Conservation (phyloP, 139 green algal genomes). For the Chlorella sp. region DNA sequence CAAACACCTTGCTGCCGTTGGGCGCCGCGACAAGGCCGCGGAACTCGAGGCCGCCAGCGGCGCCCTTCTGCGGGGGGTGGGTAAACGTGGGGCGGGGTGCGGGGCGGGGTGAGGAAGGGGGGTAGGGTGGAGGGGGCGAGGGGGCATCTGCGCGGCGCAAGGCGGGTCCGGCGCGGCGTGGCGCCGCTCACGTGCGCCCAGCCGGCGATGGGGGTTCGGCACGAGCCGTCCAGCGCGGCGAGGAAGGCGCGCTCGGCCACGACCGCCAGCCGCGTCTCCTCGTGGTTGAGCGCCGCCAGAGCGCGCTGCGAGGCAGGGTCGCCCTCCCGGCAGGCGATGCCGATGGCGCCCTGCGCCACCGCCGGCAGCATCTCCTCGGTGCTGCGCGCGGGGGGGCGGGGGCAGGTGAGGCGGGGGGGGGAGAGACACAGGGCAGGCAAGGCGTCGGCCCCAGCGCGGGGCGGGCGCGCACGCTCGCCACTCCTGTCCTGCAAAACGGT, state of each 20-base stretch:
- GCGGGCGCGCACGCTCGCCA: too few species aligned
- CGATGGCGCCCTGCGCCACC: constrained; percentile 96
- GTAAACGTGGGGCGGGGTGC: background rate
- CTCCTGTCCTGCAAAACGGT: too few species aligned
- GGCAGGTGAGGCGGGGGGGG: too few species aligned
- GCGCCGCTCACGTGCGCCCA: constrained; percentile 40
- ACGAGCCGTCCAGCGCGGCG: constrained; percentile 94
- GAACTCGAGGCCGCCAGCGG: constrained; percentile 81
- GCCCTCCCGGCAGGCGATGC: constrained; percentile 93
- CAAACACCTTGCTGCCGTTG: constrained; percentile 85
- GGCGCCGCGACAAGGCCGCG: constrained; percentile 87
- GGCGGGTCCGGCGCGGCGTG: background rate
- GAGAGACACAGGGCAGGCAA: too few species aligned
- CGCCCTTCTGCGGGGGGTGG: constrained; percentile 22
- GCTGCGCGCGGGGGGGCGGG: too few species aligned
- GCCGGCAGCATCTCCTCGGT: constrained; percentile 93
- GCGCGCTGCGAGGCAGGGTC: constrained; percentile 50
- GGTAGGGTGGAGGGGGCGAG: background rate
- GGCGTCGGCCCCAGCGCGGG: too few species aligned
- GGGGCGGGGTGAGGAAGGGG: background rate
- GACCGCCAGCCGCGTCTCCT: constrained; percentile 94
- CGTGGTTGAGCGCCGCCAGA: constrained; percentile 94
- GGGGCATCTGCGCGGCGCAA: background rate
- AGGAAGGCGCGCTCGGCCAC: constrained; percentile 96
- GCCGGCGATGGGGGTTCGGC: constrained; percentile 96